Conservation (phyloP, 2,329 filamentous ascomycete genomes). For the Proliferodiscus dingleyae region DNA sequence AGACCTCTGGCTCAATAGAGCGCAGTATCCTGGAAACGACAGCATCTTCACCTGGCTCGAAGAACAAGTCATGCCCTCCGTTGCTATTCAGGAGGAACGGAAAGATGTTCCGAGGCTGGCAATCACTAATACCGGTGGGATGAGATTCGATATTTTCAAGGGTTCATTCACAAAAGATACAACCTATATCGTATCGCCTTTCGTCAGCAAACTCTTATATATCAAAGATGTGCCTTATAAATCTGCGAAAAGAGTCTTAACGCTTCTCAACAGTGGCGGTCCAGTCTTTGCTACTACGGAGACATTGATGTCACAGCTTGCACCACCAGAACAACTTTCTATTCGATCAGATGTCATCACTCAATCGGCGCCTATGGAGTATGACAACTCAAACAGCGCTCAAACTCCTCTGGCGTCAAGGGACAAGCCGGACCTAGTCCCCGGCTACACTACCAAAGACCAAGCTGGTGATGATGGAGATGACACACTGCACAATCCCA, state of each 20-base stretch:
- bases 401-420: constrained; percentile 32
- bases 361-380: constrained; percentile 6
- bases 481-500: constrained; percentile 74
- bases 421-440: constrained; percentile 40
- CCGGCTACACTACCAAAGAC: constrained; percentile 86
- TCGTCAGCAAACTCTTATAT: constrained; percentile 71
- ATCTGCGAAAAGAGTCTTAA: constrained; percentile 65
- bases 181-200: constrained; percentile 82
- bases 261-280: constrained; percentile 51
- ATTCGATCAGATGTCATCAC: constrained; percentile 15
- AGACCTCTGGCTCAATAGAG: constrained; percentile 76
- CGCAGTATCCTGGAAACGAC: constrained; percentile 64
- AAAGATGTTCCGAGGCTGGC: constrained; percentile 61
- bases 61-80: constrained; percentile 65
- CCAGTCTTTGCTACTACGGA: constrained; percentile 36
- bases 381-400: constrained; percentile 20
- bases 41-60: constrained; percentile 83
- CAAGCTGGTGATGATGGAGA: constrained; percentile 81
- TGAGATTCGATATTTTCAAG: constrained; percentile 94
- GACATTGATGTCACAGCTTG: constrained; percentile 29
- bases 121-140: constrained; percentile 82
- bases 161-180: constrained; percentile 85
- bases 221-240: constrained; percentile 77
- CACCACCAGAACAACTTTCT: constrained; percentile 29
- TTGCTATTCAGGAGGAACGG: constrained; percentile 53